phyloP scores from a whole-genome alignment of 2,329 filamentous ascomycete species.

The Periconia sp. region DNA sequence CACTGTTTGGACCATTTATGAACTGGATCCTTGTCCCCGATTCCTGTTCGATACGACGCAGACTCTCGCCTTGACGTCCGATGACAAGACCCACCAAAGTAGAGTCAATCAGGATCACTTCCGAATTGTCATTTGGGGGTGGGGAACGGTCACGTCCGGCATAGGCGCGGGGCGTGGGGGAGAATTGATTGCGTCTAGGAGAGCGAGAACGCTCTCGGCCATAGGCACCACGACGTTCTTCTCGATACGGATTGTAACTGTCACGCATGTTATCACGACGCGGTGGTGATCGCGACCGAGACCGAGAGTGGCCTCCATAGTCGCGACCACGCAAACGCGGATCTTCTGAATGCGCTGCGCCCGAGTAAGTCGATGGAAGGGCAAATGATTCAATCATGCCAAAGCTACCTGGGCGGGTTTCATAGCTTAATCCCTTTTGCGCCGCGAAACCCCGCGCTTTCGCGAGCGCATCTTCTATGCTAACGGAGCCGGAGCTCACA shows the following conservation, averaged over 20 bases:
- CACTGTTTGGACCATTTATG: conserved; percentile 75
- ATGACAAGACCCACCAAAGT: conserved; percentile 89
- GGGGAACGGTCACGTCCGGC: conserved; percentile 65
- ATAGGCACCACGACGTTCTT: conserved; percentile 76
- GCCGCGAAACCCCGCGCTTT: conserved; percentile 83
- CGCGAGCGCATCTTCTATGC: conserved; percentile 82
- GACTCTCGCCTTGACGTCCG: conserved; percentile 86
- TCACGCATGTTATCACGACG: conserved; percentile 75
- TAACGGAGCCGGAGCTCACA: conserved; percentile 79
- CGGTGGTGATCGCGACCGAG: conserved; percentile 63
- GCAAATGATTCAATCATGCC: conserved; percentile 43
- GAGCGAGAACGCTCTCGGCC: conserved; percentile 77
- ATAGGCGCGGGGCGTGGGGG: conserved; percentile 57
- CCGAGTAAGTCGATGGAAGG: conserved; percentile 39
- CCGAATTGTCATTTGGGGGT: conserved; percentile 71
- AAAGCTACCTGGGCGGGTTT: conserved; percentile 51
- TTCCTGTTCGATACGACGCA: conserved; percentile 82
- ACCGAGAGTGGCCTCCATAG: conserved; percentile 72
- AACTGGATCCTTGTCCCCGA: conserved; percentile 88
- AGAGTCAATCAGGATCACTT: conserved; percentile 86
- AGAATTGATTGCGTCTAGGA: conserved; percentile 62
- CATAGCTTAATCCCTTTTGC: conserved; percentile 72
- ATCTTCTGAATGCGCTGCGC: conserved; percentile 50
- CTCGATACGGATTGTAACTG: conserved; percentile 81
- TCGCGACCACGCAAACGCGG: conserved; percentile 58